Conservation (phyloP, 129 eudicot genomes). For the Escallonia rubra region DNA sequence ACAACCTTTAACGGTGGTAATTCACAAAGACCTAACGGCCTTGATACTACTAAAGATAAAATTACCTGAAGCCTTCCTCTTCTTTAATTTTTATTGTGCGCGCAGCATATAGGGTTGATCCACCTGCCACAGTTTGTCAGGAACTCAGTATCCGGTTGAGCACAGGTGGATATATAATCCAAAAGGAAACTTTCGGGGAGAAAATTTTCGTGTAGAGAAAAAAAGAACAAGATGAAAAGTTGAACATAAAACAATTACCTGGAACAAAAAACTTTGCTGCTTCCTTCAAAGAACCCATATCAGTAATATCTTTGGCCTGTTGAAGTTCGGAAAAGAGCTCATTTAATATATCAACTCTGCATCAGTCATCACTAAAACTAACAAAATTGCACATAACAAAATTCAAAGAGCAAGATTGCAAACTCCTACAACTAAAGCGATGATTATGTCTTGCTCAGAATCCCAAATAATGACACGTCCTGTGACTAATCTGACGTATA, state of each 20-base stretch:
- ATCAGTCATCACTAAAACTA: not conserved
- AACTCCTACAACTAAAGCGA: not conserved
- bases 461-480: not conserved
- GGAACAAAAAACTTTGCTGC: slow-evolving; percentile 88
- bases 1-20: no score
- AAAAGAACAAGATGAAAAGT: not conserved
- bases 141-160: not conserved
- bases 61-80: slow-evolving; percentile 83
- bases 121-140: slow-evolving; percentile 45
- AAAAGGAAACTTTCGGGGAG: not conserved
- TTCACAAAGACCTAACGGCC: not conserved
- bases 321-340: slow-evolving; percentile 3
- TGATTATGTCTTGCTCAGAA: not conserved
- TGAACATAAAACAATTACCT: slow-evolving; percentile 31
- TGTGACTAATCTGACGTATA: no score
- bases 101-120: slow-evolving; percentile 71
- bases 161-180: not conserved
- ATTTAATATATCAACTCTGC: not conserved
- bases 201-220: not conserved
- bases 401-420: not conserved
- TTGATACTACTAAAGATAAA: not conserved
- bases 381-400: not conserved
- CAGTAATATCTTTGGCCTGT: slow-evolving; percentile 89
- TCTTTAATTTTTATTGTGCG: slow-evolving; percentile 88
- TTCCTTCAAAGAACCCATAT: slow-evolving; percentile 78